phyloP scores from a whole-genome alignment of 129 eudicot species.

The Scalesia atractyloides region DNA sequence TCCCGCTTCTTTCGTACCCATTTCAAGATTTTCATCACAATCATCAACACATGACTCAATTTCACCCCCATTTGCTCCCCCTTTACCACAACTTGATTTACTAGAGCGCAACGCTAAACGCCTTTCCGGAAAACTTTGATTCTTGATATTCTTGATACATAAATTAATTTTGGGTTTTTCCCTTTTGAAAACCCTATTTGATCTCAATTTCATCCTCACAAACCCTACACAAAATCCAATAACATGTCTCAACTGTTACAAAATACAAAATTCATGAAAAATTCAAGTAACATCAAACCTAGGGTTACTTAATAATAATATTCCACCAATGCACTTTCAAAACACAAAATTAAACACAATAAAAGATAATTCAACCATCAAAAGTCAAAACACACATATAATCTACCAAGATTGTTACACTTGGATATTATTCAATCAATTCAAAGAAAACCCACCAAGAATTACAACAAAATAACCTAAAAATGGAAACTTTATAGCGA shows the following conservation, averaged over 20 bases:
- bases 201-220: slow-evolving; percentile 37
- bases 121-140: slow-evolving; percentile 1
- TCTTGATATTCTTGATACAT: neutral
- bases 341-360: neutral
- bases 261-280: slow-evolving; percentile 1
- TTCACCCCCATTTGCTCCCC: slow-evolving; percentile 18
- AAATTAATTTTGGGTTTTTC: neutral
- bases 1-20: slow-evolving; percentile 7
- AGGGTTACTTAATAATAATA: slow-evolving; percentile 11
- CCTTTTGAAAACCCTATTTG: slow-evolving; percentile 29
- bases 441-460: neutral
- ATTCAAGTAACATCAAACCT: slow-evolving; percentile 13
- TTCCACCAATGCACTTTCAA: slow-evolving; percentile 29
- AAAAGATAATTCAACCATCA: neutral
- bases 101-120: slow-evolving; percentile 13
- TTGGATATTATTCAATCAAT: neutral
- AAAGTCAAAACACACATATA: slow-evolving; percentile 19
- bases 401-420: neutral
- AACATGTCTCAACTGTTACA: slow-evolving; percentile 10
- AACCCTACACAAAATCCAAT: slow-evolving; percentile 22
- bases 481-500: neutral
- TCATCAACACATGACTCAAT: slow-evolving; percentile 21
- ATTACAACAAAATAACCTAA: neutral
- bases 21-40: slow-evolving; percentile 9
- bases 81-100: slow-evolving; percentile 11